Base-by-base conservation (phyloP, 495 filamentous ascomycete species). In the Cercophora samala region DNA sequence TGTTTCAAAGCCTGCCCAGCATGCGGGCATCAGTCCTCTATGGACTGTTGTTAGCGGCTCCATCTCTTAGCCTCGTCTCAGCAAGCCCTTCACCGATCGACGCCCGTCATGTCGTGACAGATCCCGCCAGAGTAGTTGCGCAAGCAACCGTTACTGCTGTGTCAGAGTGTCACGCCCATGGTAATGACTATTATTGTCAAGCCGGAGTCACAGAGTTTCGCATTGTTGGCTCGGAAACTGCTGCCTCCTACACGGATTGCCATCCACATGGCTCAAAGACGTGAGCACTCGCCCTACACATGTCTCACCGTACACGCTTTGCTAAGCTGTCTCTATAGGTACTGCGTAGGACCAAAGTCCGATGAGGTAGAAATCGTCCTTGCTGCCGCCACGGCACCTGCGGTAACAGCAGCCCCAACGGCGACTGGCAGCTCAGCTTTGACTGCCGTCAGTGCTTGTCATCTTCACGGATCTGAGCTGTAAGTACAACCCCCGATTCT, bases 81-180 rank as follows among this genome's bases (percentile, higher is more conserved):
- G 21, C 56, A 55, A 29, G 19, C 17, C 56, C 68, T 58, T 52
- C 64, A 22, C 26, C 70, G 11, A 46, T 46, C 37, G 37, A 46
- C 21, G 64, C 68, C 51, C 70, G 64, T 18, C 68, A 70, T 42
- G 68, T 67, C 23, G 62, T 53, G 42, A 54, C 63, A 46, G 52
- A 15, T 37, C 21, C 63, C 25, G 25, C 54, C 29, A 65, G 46
- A 24, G 42, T 25, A 15, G 21, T 63, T 54, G 46, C 62, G n/a
- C 26, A 58, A 24, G n/a, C 68, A 17, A 32, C 52, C 66, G 24
- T 69, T 23, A 74, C 70, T 17, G 71, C 69, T 25, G 62, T 68
- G 6, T 73, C 71, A 9, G 55, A 59, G 23, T 72, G 70, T 56
- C 65, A 68, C 56, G 26, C 60, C 29, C 62, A 72, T 19, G 65